A percentile compares a stretch with the other conserved stretches of the same genome.
phyloP scores from a whole-genome alignment of 2,329 filamentous ascomycete genomes.

The Zarea fungicola region DNA sequence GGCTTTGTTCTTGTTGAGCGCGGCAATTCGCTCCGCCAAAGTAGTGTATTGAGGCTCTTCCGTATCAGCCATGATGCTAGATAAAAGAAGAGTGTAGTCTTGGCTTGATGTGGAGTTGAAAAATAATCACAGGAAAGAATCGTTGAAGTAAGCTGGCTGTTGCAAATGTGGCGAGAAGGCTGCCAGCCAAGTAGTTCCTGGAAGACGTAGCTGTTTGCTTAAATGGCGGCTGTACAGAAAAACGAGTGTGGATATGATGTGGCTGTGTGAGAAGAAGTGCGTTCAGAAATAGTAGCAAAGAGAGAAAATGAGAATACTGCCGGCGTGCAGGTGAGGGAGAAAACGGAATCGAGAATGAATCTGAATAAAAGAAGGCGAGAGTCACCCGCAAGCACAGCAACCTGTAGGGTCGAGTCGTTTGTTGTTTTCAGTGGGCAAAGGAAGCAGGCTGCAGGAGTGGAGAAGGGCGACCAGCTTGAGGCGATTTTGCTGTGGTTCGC shows the following conservation, averaged over 20 bases:
- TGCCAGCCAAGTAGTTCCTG: too few relatives aligned
- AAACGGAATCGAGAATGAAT: too few relatives aligned
- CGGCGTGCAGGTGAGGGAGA: too few relatives aligned
- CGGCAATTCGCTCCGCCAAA: constrained; percentile 58
- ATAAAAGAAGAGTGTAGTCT: not conserved
- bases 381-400: not conserved
- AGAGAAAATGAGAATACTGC: too few relatives aligned
- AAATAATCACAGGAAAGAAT: not conserved
- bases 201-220: too few relatives aligned
- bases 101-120: not conserved
- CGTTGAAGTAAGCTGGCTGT: too few relatives aligned
- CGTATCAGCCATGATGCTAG: constrained; percentile 49
- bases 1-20: constrained; percentile 57
- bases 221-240: too few relatives aligned
- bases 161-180: too few relatives aligned
- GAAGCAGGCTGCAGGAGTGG: constrained; percentile 1
- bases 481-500: not conserved
- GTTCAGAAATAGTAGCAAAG: too few relatives aligned
- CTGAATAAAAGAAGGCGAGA: not conserved
- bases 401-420: too few relatives aligned
- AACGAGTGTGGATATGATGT: too few relatives aligned
- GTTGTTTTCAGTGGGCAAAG: constrained; percentile 1
- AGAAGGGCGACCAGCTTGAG: not conserved
- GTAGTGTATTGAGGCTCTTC: constrained; percentile 58
- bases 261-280: too few relatives aligned